Percentiles rank a stretch among this genome's conserved stretches.
Conservation (phyloP, 768 basidiomycete species). For the Serpula lacrymans region DNA sequence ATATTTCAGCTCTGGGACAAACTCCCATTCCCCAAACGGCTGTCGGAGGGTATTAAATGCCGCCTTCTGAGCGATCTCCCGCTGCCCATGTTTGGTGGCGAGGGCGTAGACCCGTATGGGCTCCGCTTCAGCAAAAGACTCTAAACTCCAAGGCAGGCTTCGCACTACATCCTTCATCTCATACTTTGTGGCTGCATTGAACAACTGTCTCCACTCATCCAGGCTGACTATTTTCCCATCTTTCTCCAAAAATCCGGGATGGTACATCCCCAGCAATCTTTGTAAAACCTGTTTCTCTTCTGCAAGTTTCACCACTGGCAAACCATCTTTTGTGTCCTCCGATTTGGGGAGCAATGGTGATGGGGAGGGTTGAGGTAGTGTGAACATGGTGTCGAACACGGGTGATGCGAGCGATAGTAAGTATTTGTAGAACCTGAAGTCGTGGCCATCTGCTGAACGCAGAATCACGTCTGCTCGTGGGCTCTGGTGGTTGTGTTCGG, state of each 20-base stretch:
- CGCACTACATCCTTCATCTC: conserved; percentile 22
- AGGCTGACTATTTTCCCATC: conserved; percentile 1
- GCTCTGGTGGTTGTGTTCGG: too few species aligned
- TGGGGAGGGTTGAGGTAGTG: conserved; percentile 10
- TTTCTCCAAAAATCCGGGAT: conserved; percentile 1
- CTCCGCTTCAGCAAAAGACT: too few species aligned
- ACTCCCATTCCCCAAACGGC: too few species aligned
- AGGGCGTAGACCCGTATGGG: too few species aligned
- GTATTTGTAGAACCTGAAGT: conserved; percentile 13
- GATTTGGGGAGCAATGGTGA: neutral
- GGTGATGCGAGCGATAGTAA: conserved; percentile 19
- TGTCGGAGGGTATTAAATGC: too few species aligned
- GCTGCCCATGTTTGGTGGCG: too few species aligned
- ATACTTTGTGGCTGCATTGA: conserved; percentile 37
- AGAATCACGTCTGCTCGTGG: conserved; percentile 14
- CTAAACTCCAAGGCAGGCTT: too few species aligned
- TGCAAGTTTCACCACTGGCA: conserved; percentile 4
- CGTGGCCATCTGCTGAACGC: conserved; percentile 15
- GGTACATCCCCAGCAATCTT: conserved; percentile 14
- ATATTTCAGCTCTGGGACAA: too few species aligned
- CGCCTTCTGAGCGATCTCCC: too few species aligned
- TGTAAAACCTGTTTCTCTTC: conserved; percentile 13
- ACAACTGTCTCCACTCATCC: conserved; percentile 10
- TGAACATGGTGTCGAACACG: conserved; percentile 21
- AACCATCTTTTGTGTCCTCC: neutral